Evolutionary conservation across 2,329 filamentous ascomycete genomes (phyloP).

Genomic region (Fusarium setosum): DNA sequence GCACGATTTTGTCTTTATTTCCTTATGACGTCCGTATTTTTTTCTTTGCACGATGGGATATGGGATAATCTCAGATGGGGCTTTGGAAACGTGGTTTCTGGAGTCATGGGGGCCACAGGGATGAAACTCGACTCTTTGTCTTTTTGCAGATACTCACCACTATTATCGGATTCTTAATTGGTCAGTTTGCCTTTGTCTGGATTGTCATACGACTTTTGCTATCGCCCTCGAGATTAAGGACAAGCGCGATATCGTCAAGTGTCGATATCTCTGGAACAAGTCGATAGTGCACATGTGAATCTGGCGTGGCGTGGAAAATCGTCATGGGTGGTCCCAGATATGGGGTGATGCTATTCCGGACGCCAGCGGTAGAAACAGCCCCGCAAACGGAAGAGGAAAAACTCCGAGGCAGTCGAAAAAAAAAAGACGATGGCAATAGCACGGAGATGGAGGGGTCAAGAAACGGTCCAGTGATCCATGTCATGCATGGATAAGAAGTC

Average conservation of each 20-base stretch:
- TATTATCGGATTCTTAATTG: constrained; percentile 8
- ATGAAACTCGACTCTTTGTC: constrained; percentile 36
- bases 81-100: constrained; percentile 5
- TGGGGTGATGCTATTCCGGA: constrained; percentile 27
- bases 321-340: constrained; percentile 16
- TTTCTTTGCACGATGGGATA: neutral
- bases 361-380: neutral
- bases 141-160: constrained; percentile 22
- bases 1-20: neutral
- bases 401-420: too few species aligned
- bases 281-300: constrained; percentile 1
- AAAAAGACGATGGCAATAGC: constrained; percentile 5
- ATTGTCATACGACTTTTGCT: constrained; percentile 7
- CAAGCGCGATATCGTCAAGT: neutral
- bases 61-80: neutral
- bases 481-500: neutral
- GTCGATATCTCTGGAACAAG: neutral
- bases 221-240: neutral
- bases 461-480: constrained; percentile 14
- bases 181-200: neutral
- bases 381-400: constrained; percentile 13
- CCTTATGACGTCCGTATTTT: neutral
- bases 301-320: neutral
- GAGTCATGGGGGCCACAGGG: constrained; percentile 23
- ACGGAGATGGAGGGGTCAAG: constrained; percentile 8